phyloP scores from a whole-genome alignment of 768 basidiomycete species.

The Calocera cornea region DNA sequence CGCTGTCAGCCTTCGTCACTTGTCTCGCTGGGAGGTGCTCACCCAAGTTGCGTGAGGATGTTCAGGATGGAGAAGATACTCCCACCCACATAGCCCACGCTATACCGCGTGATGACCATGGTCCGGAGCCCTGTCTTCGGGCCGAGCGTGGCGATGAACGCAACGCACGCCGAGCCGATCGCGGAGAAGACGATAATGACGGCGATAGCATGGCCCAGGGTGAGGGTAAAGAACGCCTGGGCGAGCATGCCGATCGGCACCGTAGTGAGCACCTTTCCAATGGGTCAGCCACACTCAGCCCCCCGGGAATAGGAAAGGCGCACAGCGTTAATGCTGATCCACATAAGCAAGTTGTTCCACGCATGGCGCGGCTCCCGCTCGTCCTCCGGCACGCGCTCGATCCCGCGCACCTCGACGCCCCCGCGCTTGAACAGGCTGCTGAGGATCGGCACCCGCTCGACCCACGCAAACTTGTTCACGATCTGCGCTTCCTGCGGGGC shows the following conservation, averaged over 20 bases:
- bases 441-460: conserved; percentile 19
- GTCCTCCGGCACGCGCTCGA: conserved; percentile 41
- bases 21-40: background rate
- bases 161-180: conserved; percentile 30
- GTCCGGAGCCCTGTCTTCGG: conserved; percentile 41
- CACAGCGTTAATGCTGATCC: conserved; percentile 15
- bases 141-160: conserved; percentile 42
- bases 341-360: conserved; percentile 27
- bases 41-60: conserved; percentile 34
- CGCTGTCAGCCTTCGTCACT: conserved; percentile 14
- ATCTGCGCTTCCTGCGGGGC: background rate
- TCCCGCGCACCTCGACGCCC: conserved; percentile 38
- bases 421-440: conserved; percentile 34
- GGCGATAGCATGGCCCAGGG: conserved; percentile 34
- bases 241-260: conserved; percentile 40
- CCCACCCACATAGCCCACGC: conserved; percentile 37
- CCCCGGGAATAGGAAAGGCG: conserved; percentile 10
- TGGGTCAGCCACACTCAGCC: conserved; percentile 21
- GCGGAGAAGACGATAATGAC: conserved; percentile 36
- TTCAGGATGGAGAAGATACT: conserved; percentile 40
- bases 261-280: conserved; percentile 34
- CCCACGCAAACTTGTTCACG: background rate
- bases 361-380: conserved; percentile 33
- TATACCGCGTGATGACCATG: conserved; percentile 39
- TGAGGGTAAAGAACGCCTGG: conserved; percentile 36